These are phyloP conservation scores for Anthoceros angustus DNA, from an alignment of 225 moss, liverwort and hornwort genomes.

Conservation along the genomic window DNA sequence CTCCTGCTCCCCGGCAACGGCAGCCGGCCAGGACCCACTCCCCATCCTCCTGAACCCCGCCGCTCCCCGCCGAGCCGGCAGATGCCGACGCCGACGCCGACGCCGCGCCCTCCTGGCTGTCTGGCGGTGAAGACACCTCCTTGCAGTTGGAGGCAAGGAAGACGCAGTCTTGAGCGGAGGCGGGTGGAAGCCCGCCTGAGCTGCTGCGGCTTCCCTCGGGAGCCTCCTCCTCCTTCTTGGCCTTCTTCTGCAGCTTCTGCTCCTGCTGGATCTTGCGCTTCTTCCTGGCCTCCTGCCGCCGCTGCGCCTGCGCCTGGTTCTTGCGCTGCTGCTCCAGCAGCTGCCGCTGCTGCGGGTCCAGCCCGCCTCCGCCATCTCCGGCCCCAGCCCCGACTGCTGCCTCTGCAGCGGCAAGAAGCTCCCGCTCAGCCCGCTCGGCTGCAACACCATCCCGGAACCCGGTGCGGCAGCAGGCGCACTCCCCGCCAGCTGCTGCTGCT, in stretches of 20 bases:
- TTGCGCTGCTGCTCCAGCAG: conserved; percentile 46
- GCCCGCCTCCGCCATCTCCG: background rate
- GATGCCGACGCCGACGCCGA: background rate
- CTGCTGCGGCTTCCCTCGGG: conserved; percentile 7
- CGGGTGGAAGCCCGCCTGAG: conserved; percentile 19
- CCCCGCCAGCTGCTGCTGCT: background rate
- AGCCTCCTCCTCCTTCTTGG: conserved; percentile 58
- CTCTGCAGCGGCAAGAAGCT: background rate
- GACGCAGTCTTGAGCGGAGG: conserved; percentile 28
- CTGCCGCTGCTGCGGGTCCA: conserved; percentile 21
- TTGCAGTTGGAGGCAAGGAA: conserved; percentile 14
- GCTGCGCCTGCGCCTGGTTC: conserved; percentile 38
- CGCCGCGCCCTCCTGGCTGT: conserved; percentile 35
- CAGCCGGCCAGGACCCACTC: conserved; percentile 43
- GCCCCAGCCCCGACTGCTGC: background rate
- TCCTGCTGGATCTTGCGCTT: conserved; percentile 61
- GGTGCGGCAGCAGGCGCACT: background rate
- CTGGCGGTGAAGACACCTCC: conserved; percentile 42
- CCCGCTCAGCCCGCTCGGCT: background rate
- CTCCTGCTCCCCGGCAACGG: conserved; percentile 14
- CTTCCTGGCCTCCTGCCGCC: conserved; percentile 56
- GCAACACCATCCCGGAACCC: background rate
- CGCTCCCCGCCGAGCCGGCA: conserved; percentile 21
- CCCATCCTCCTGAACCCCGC: conserved; percentile 32
- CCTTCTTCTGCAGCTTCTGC: conserved; percentile 54